Evolutionary conservation across 2,329 filamentous ascomycete species (phyloP), one percentile per base, ranked within the genome.

Genomic region (Fusarium dimerum): DNA sequence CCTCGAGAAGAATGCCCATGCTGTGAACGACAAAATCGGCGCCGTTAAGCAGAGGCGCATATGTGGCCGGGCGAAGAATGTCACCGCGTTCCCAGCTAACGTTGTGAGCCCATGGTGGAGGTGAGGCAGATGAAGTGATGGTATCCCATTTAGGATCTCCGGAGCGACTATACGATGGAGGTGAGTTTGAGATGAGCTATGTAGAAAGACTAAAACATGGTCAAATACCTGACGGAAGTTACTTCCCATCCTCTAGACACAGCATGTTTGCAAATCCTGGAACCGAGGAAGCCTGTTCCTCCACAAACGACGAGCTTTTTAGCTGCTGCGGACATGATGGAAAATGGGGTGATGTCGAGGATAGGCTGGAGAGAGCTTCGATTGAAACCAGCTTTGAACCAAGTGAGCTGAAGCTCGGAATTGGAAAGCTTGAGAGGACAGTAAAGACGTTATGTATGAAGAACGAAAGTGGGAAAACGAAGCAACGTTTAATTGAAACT

Each of bases 1-100:
- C 92, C 77, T 99, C 94, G 10, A 99, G 83, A 16, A 99, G 81
- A 64, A 99, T 97, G 10, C 94, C 94, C 88, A 97, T 92, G 66
- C 83, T 91, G 78, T 99, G 94, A 43, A 99, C 88, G 26, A 97
- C 92, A 51, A 86, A 92, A 70, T 91, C 85, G 55, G 92, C 90
- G 51, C 83, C 84, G 61, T 84, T 82, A 56, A 99, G 83, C 44
- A 93, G 83, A 1, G 87, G 77, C 9, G 82, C 83, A 75, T 97
- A 99, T 16, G 89, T 89, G 1, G 82, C 77, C 1, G 94, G 93
- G 54, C 88, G 84, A 56, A 99, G 83, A 61, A 97, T 87, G 73
- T 97, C 90, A 65, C 88, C 93, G 60, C 87, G 87, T 62, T 91
- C 88, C 94, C 94, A 97, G 57, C 85, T 82, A 6, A 99, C 90